These are phyloP conservation scores for Vanderwaltozyma verrucispora DNA, from an alignment of 805 yeast genomes.

Conservation along the genomic window DNA sequence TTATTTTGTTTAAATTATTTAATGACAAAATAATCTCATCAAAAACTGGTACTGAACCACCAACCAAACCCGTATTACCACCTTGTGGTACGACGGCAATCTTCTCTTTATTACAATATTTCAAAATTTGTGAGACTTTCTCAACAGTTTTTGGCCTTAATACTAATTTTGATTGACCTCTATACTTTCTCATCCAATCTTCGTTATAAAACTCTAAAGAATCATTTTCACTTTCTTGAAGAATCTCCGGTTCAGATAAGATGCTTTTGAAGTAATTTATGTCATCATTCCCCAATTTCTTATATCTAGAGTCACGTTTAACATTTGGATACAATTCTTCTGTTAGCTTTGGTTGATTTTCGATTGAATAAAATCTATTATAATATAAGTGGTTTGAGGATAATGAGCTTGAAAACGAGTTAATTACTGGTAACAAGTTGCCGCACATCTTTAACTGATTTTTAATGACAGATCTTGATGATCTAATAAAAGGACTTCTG, in stretches of 20 bases:
- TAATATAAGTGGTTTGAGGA: too few species aligned
- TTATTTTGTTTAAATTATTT: constrained; percentile 59
- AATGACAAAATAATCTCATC: constrained; percentile 78
- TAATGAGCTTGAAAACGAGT: too few species aligned
- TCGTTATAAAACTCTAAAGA: constrained; percentile 68
- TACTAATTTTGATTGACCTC: constrained; percentile 75
- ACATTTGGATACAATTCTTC: constrained; percentile 59
- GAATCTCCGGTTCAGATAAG: constrained; percentile 38
- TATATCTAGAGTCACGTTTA: constrained; percentile 40
- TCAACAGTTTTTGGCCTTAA: constrained; percentile 74
- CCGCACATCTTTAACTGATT: too few species aligned
- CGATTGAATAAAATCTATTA: constrained; percentile 10
- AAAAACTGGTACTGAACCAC: constrained; percentile 86
- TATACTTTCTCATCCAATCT: constrained; percentile 91
- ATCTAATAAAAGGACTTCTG: background rate
- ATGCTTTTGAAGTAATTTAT: constrained; percentile 49
- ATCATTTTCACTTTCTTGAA: constrained; percentile 41
- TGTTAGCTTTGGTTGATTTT: constrained; percentile 37
- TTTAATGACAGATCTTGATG: background rate
- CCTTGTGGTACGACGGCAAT: constrained; percentile 94
- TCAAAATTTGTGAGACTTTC: constrained; percentile 65
- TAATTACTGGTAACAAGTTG: too few species aligned
- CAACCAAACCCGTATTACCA: constrained; percentile 94
- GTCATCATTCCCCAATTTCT: constrained; percentile 45
- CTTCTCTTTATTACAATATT: constrained; percentile 65